Percentiles rank a stretch among this genome's conserved stretches.
Conservation (phyloP, 2,329 filamentous ascomycete species). For the Lachnellula arida region DNA sequence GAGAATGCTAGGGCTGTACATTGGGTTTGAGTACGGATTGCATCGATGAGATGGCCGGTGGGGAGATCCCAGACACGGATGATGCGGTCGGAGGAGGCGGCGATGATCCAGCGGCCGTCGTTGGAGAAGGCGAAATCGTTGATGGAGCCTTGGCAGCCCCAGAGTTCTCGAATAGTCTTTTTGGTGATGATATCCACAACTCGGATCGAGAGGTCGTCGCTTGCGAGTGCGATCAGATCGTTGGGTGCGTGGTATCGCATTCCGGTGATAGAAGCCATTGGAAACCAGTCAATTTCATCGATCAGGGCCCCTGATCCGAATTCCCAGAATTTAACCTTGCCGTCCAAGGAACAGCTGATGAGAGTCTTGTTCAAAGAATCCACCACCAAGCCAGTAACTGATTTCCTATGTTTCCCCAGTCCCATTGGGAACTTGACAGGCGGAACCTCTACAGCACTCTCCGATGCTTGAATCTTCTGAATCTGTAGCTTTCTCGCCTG, state of each 20-base stretch:
- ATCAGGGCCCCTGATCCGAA: constrained; percentile 77
- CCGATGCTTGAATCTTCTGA: constrained; percentile 46
- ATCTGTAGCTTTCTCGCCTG: constrained; percentile 73
- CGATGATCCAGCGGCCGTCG: constrained; percentile 90
- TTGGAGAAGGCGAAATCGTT: constrained; percentile 86
- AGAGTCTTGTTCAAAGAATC: constrained; percentile 85
- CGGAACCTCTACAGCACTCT: constrained; percentile 19
- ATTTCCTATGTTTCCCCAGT: constrained; percentile 70
- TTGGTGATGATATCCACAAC: constrained; percentile 88
- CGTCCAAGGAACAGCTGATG: constrained; percentile 83
- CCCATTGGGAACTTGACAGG: constrained; percentile 32
- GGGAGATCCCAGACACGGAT: constrained; percentile 92
- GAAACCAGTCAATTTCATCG: constrained; percentile 79
- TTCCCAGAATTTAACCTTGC: constrained; percentile 96
- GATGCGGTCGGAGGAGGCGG: constrained; percentile 74
- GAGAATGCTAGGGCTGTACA: constrained; percentile 88
- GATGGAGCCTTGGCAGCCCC: constrained; percentile 69
- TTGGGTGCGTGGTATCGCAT: constrained; percentile 78
- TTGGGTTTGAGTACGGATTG: constrained; percentile 71
- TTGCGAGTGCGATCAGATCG: constrained; percentile 82
- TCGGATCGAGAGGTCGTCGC: constrained; percentile 82
- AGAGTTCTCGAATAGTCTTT: constrained; percentile 87
- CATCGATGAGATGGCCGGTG: constrained; percentile 92
- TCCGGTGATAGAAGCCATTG: constrained; percentile 68
- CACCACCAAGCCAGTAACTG: constrained; percentile 80